phyloP scores from a whole-genome alignment of 1,284 basidiomycete species.

The Melampsora larici-populina region DNA sequence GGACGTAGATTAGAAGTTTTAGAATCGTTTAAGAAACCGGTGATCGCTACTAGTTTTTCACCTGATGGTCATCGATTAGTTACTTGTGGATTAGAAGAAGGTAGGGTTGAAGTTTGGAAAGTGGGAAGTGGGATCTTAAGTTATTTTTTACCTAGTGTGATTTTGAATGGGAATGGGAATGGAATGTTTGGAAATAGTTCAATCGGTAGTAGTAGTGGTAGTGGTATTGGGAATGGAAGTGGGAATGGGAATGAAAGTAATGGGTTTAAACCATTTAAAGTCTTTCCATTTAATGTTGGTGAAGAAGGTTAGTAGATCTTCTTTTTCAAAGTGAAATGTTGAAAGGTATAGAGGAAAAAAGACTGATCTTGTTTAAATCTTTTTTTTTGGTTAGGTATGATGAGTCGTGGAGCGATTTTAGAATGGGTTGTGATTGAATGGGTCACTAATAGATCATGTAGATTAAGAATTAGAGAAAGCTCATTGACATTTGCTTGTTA shows the following conservation, averaged over 20 bases:
- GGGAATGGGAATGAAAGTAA: conserved; percentile 11
- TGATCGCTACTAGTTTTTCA: conserved; percentile 80
- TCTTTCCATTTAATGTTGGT: conserved; percentile 65
- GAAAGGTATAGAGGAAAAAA: too few species aligned
- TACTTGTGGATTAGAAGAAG: conserved; percentile 78
- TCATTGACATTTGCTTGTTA: conserved; percentile 42
- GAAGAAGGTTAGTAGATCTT: conserved; percentile 55
- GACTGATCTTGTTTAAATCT: neutral
- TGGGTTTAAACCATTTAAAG: conserved; percentile 69
- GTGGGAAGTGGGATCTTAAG: conserved; percentile 61
- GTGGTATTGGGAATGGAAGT: too few species aligned
- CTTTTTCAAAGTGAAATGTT: too few species aligned
- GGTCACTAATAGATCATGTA: conserved; percentile 54
- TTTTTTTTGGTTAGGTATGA: conserved; percentile 53
- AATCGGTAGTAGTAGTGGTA: too few species aligned
- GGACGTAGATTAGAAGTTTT: conserved; percentile 91
- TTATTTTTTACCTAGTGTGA: neutral
- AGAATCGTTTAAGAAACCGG: conserved; percentile 76
- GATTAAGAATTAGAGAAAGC: conserved; percentile 39
- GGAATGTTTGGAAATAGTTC: conserved; percentile 17
- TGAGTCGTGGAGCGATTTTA: conserved; percentile 68
- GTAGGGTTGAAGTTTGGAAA: conserved; percentile 53
- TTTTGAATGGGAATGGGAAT: neutral
- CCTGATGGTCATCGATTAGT: conserved; percentile 86
- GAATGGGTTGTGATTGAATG: conserved; percentile 76